These are phyloP conservation scores for Chaetothyriales sp. DNA, from an alignment of 2,329 filamentous ascomycete genomes.

Conservation along the genomic window DNA sequence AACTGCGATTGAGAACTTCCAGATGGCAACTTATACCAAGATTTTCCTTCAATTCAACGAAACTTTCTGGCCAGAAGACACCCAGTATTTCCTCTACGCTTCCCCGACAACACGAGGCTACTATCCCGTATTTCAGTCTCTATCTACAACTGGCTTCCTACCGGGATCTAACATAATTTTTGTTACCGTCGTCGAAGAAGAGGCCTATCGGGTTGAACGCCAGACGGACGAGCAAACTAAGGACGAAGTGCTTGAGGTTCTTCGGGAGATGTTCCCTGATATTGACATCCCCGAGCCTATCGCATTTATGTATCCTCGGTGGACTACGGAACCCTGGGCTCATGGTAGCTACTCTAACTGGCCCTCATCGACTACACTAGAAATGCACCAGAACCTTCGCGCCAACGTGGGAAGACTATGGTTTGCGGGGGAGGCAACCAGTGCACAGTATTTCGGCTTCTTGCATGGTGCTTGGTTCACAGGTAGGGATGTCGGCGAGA, in stretches of 20 bases:
- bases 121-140: constrained; percentile 52
- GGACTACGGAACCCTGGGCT: constrained; percentile 38
- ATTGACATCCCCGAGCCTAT: constrained; percentile 44
- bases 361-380: constrained; percentile 49
- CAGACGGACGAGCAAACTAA: constrained; percentile 47
- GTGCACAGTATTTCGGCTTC: constrained; percentile 51
- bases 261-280: constrained; percentile 47
- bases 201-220: constrained; percentile 45
- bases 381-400: constrained; percentile 54
- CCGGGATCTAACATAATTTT: constrained; percentile 53
- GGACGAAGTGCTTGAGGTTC: constrained; percentile 42
- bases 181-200: constrained; percentile 44
- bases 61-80: constrained; percentile 49
- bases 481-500: constrained; percentile 37
- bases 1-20: constrained; percentile 48
- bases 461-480: constrained; percentile 50
- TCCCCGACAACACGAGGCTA: constrained; percentile 36
- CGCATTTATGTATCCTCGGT: constrained; percentile 48
- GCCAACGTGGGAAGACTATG: constrained; percentile 49
- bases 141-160: constrained; percentile 45
- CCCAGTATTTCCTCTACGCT: constrained; percentile 43
- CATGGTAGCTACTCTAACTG: constrained; percentile 56
- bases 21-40: constrained; percentile 61
- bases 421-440: constrained; percentile 54
- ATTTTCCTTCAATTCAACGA: constrained; percentile 57